phyloP scores from a whole-genome alignment of 2,329 filamentous ascomycete species.

The Hypoxylon rubiginosum region DNA sequence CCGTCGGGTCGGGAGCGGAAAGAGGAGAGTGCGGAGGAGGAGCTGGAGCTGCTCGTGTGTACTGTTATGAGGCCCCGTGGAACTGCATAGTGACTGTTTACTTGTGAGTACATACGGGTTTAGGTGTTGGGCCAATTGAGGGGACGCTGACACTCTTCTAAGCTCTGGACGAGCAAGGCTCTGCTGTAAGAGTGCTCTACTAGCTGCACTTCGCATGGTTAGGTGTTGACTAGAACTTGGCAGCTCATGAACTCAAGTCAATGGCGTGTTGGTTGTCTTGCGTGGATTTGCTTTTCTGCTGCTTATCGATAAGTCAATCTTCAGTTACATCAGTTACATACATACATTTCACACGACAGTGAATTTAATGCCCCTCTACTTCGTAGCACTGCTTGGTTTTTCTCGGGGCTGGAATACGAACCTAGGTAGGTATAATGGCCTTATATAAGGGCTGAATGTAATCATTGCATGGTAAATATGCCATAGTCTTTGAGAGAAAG shows the following conservation, averaged over 20 bases:
- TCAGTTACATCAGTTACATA: too few relatives aligned
- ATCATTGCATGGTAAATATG: too few relatives aligned
- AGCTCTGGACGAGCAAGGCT: slow-evolving; percentile 34
- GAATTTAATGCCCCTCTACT: too few relatives aligned
- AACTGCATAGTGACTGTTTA: slow-evolving; percentile 34
- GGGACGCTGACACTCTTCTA: slow-evolving; percentile 30
- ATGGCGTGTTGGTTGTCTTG: not conserved
- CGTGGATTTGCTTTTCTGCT: slow-evolving; percentile 10
- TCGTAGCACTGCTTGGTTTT: too few relatives aligned
- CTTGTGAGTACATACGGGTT: not conserved
- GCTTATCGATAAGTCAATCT: slow-evolving; percentile 18
- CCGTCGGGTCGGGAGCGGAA: not conserved
- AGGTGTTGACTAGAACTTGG: not conserved
- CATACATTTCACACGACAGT: too few relatives aligned
- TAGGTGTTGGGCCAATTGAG: slow-evolving; percentile 37
- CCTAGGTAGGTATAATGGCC: not conserved
- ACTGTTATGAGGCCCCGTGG: slow-evolving; percentile 21
- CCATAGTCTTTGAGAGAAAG: too few relatives aligned
- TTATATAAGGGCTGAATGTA: too few relatives aligned
- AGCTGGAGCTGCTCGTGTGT: slow-evolving; percentile 2
- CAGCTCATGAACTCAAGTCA: slow-evolving; percentile 15
- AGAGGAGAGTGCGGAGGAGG: not conserved
- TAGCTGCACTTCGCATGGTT: slow-evolving; percentile 40
- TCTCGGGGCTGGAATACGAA: not conserved
- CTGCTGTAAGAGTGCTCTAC: slow-evolving; percentile 40